phyloP scores from a whole-genome alignment of 139 green algal genomes.

The Coccomyxa sp. region DNA sequence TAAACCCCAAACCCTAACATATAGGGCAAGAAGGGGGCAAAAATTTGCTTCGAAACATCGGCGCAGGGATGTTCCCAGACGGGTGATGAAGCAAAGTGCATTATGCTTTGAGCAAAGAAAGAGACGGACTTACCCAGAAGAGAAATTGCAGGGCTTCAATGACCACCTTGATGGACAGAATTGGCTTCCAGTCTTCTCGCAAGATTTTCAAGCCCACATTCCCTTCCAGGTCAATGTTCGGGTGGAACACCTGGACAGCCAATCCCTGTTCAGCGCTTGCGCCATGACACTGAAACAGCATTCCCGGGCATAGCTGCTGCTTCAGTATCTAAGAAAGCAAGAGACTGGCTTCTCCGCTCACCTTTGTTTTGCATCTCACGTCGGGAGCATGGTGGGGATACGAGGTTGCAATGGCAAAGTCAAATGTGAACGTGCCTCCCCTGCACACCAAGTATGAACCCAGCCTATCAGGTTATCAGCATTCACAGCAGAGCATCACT shows the following conservation, averaged over 20 bases:
- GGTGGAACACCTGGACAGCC: constrained; percentile 85
- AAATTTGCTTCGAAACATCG: too few species aligned
- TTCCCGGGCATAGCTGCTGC: too few species aligned
- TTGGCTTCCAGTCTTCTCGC: constrained; percentile 98
- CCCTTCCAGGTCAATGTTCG: constrained; percentile 98
- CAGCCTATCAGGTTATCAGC: too few species aligned
- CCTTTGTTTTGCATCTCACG: constrained; percentile 96
- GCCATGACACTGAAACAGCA: too few species aligned
- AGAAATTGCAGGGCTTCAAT: constrained; percentile 94
- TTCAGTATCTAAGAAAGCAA: too few species aligned
- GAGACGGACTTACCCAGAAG: constrained; percentile 69
- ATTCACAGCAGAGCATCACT: background rate
- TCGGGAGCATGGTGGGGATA: constrained; percentile 98
- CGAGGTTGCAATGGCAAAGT: constrained; percentile 71
- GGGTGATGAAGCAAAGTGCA: too few species aligned
- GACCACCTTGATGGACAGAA: constrained; percentile 86
- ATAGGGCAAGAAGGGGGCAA: background rate
- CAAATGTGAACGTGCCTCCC: constrained; percentile 87
- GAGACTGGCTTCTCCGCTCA: constrained; percentile 7
- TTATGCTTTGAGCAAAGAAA: background rate
- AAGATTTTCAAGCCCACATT: constrained; percentile 99
- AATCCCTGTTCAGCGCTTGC: too few species aligned
- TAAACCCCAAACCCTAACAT: too few species aligned
- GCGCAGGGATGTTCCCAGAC: too few species aligned
- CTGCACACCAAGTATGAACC: constrained; percentile 40